Conservation (phyloP, 495 filamentous ascomycete genomes). For the Podospora pseudopauciseta region DNA sequence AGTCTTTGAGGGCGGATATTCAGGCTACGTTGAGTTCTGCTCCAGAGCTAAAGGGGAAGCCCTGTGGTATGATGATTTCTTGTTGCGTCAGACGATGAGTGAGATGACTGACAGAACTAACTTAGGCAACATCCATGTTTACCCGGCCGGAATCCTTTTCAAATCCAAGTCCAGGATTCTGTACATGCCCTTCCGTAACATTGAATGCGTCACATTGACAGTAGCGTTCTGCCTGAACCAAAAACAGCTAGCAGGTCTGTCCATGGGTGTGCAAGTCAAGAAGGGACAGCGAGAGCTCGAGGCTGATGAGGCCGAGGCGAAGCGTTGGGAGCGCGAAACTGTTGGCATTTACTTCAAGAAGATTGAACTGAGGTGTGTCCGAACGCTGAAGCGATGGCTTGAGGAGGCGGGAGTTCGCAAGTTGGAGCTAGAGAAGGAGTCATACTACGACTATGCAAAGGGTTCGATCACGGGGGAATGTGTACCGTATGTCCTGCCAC, state of each 20-base stretch:
- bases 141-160: not conserved
- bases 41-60: not conserved
- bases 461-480: not conserved
- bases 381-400: not conserved
- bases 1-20: not conserved
- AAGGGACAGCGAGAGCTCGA: not conserved
- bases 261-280: not conserved
- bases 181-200: not conserved
- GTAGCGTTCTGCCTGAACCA: not conserved
- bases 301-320: not conserved
- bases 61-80: not conserved
- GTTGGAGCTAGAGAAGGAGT: not conserved
- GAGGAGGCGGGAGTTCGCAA: not conserved
- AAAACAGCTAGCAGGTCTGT: not conserved
- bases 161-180: not conserved
- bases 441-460: not conserved
- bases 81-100: not conserved
- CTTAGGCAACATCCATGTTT: not conserved
- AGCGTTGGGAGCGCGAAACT: not conserved
- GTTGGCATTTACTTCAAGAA: not conserved
- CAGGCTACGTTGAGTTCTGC: not conserved
- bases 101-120: not conserved
- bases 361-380: not conserved
- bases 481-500: not conserved
- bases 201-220: not conserved